Base-by-base conservation (phyloP, 495 filamentous ascomycete species). In the Filosporella fistucella region DNA sequence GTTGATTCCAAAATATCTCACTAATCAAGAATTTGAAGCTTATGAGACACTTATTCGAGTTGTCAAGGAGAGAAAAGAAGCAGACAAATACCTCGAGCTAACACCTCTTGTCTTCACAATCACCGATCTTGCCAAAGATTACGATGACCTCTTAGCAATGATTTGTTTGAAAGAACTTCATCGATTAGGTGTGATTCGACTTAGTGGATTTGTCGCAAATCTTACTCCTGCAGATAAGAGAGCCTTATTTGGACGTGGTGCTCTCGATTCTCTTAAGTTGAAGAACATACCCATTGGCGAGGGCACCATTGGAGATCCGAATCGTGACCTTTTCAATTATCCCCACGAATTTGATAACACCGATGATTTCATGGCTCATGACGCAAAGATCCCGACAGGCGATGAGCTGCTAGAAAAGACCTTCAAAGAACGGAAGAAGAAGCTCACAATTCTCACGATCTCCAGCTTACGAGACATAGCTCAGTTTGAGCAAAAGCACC, bases 181-280 rank as follows among this genome's bases (percentile, higher is more conserved):
- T 21, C 45, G 55, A 8, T 50, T 57, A 17, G 57, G 57, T 8
- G 4, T 53, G 9, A 43, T 60, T 21, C 7, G 40, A 2, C 17
- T 60, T 9, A 33, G 35, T 16, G 57, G 53, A 1, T 60, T 56
- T 29, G 47, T 60, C 18, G 50, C 57, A 18, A 60, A 60, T 26
- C 44, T 56, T 0, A 42, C 29, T 14, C 57, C 53, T 7, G 49
- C 45, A 14, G 21, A 49, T 3, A 13, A 26, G 13, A 39, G 54
- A 22, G 48, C 47, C n/a, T 14, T 33, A 13, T 49, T 51, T n/a
- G 57, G 50, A 10, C 57, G 54, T 10, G 53, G 54, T 7, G 57
- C 54, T 10, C 24, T 60, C 17, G 44, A 60, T 38, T 49, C 35
- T 12, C 36, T 60, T 11, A 28, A 34, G 5, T 42, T 60, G 3